phyloP scores from a whole-genome alignment of 495 filamentous ascomycete genomes.

The Friedmanniomyces simplex region DNA sequence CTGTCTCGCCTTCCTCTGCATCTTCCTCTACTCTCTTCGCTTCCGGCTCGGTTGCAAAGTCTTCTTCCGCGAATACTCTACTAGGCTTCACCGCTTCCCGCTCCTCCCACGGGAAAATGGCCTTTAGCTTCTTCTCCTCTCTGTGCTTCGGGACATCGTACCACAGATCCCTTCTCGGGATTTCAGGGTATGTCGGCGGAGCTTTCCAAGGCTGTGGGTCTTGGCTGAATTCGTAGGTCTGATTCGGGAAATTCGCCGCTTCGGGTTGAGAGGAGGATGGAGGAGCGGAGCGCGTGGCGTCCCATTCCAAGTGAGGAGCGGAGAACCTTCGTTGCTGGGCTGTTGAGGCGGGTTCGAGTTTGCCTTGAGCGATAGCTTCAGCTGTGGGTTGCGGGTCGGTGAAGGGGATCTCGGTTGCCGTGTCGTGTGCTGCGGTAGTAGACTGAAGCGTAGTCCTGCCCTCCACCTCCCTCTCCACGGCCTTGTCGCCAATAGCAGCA shows the following conservation, averaged over 20 bases:
- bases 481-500: not conserved
- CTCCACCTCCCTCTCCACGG: slow-evolving; percentile 23
- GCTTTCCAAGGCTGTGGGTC: slow-evolving; percentile 61
- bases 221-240: slow-evolving; percentile 66
- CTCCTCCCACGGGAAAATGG: slow-evolving; percentile 81
- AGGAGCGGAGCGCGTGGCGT: slow-evolving; percentile 58
- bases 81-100: slow-evolving; percentile 50
- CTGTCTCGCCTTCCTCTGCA: slow-evolving; percentile 7
- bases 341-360: slow-evolving; percentile 33
- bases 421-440: too few relatives aligned
- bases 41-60: slow-evolving; percentile 20
- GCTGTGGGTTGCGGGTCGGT: slow-evolving; percentile 28
- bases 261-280: slow-evolving; percentile 65
- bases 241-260: slow-evolving; percentile 61
- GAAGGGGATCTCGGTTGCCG: slow-evolving; percentile 30
- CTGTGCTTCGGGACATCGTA: slow-evolving; percentile 58
- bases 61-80: slow-evolving; percentile 60
- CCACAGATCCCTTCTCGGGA: slow-evolving; percentile 67
- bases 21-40: not conserved
- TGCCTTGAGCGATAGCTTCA: slow-evolving; percentile 33
- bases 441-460: slow-evolving; percentile 27
- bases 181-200: slow-evolving; percentile 65
- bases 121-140: slow-evolving; percentile 47
- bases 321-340: slow-evolving; percentile 36
- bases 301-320: slow-evolving; percentile 53